Percentiles rank a stretch among this genome's conserved stretches.
These are phyloP conservation scores for Shiraia sp. DNA, from an alignment of 2,329 filamentous ascomycete genomes.

Conservation along the genomic window DNA sequence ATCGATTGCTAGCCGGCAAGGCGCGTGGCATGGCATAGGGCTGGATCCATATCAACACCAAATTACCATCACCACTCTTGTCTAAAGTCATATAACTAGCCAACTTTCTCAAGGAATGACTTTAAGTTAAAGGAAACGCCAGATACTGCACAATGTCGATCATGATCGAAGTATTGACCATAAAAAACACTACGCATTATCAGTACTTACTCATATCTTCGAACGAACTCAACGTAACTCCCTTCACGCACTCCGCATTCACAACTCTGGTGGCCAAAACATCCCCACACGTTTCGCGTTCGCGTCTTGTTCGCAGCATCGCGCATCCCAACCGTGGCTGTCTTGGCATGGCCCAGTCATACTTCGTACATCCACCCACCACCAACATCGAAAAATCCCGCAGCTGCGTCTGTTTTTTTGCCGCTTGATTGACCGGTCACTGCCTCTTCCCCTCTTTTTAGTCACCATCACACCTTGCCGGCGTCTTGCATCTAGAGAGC, in stretches of 20 bases:
- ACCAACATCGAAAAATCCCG: constrained; percentile 33
- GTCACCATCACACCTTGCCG: too few species aligned
- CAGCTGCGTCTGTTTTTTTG: constrained; percentile 30
- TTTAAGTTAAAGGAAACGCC: too few species aligned
- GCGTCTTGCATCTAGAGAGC: too few species aligned
- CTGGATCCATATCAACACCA: constrained; percentile 25
- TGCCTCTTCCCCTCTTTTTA: too few species aligned
- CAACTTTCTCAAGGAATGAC: too few species aligned
- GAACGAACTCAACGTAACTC: too few species aligned
- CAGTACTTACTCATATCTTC: too few species aligned
- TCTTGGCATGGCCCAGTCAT: constrained; percentile 10
- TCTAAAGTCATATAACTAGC: too few species aligned
- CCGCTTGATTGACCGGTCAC: constrained; percentile 13
- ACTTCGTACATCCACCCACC: constrained; percentile 17
- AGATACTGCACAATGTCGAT: not conserved
- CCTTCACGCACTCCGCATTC: not conserved
- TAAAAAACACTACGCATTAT: too few species aligned
- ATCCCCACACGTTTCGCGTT: constrained; percentile 4
- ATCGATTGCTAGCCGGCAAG: constrained; percentile 28
- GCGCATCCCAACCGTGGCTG: too few species aligned
- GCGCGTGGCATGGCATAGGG: constrained; percentile 16
- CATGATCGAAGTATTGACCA: too few species aligned
- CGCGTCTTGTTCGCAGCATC: constrained; percentile 11
- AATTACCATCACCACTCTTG: constrained; percentile 14
- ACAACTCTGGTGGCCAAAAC: too few species aligned